Conservation (phyloP, 176 grass and related monocot genomes). For the Carex parvula region DNA sequence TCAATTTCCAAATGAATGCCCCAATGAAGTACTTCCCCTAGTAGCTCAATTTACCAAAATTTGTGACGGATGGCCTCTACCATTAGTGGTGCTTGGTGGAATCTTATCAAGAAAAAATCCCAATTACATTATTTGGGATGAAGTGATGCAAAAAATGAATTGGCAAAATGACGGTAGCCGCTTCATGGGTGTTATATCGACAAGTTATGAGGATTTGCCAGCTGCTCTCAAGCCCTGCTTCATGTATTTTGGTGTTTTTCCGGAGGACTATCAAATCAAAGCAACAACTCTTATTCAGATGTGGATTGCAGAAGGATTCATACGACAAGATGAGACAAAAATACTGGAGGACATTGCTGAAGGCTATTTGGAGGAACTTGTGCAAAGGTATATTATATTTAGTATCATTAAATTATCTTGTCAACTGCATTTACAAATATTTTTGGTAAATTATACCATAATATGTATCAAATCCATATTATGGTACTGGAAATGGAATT, state of each 20-base stretch:
- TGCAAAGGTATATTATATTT: background rate
- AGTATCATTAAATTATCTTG: too few relatives aligned
- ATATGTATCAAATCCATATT: too few relatives aligned
- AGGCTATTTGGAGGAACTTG: background rate
- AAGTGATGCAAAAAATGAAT: background rate
- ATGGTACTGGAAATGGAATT: too few relatives aligned
- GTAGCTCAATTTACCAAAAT: too few relatives aligned
- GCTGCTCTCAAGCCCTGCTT: background rate
- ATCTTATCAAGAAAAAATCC: too few relatives aligned
- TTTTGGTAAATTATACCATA: too few relatives aligned
- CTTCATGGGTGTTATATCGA: background rate
- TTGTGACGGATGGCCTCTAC: too few relatives aligned
- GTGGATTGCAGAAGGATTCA: background rate
- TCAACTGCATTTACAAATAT: too few relatives aligned
- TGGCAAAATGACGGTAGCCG: background rate
- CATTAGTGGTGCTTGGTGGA: too few relatives aligned
- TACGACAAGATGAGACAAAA: background rate
- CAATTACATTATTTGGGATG: too few relatives aligned
- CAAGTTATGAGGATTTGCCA: background rate
- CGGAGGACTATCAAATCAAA: background rate
- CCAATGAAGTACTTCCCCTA: too few relatives aligned
- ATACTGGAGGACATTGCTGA: background rate
- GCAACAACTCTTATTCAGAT: background rate
- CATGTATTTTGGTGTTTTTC: background rate
- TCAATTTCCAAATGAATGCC: too few relatives aligned